Percentiles rank a stretch among this genome's conserved stretches.
Conservation (phyloP, 2,329 filamentous ascomycete genomes). For the Aspergillus aculeatinus region DNA sequence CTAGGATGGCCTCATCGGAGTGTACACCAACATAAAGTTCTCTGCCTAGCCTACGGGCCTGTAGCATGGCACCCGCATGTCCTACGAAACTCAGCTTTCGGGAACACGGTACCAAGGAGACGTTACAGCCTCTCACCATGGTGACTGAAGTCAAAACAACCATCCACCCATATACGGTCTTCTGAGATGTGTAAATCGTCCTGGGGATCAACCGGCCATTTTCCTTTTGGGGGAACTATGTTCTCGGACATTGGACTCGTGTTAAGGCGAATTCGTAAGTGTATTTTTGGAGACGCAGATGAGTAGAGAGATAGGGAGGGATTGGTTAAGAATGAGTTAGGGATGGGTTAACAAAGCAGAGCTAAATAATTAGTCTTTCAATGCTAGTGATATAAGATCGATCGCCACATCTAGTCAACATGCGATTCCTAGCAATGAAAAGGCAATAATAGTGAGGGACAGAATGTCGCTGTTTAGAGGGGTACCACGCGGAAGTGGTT, state of each 20-base stretch:
- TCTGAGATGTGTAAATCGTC: slow-evolving; percentile 58
- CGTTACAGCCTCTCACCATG: slow-evolving; percentile 61
- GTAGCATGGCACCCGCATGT: slow-evolving; percentile 94
- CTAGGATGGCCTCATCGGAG: slow-evolving; percentile 90
- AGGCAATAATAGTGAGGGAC: no score
- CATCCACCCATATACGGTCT: slow-evolving; percentile 93
- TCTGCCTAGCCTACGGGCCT: slow-evolving; percentile 85
- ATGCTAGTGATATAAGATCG: no score
- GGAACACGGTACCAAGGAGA: slow-evolving; percentile 2
- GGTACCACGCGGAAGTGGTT: no score
- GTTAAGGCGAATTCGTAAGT: neutral
- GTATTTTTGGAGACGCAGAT: neutral
- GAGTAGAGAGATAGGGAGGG: neutral
- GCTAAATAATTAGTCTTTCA: no score
- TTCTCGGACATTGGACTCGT: slow-evolving; percentile 28
- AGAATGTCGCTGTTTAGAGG: no score
- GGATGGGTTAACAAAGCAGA: neutral
- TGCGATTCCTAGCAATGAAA: no score
- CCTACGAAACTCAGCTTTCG: slow-evolving; percentile 51
- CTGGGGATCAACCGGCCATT: slow-evolving; percentile 67
- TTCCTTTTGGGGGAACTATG: slow-evolving; percentile 52
- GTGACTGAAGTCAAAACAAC: slow-evolving; percentile 99
- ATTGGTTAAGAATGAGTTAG: no score
- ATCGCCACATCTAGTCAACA: no score
- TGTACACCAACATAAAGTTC: slow-evolving; percentile 92